Conservation (phyloP, 129 eudicot species). For the Logfia minima region DNA sequence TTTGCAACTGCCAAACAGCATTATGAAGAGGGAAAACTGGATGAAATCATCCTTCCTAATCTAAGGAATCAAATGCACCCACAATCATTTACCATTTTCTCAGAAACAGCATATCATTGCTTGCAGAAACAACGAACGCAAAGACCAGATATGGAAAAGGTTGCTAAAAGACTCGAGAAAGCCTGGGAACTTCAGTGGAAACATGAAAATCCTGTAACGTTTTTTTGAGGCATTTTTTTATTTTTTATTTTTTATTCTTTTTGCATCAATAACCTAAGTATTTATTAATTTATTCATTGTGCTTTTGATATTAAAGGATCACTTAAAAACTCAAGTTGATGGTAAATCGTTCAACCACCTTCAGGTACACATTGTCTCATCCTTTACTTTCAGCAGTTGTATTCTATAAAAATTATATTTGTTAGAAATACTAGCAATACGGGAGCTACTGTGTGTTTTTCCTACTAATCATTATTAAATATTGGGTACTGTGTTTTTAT, state of each 20-base stretch:
- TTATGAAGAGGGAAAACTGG: background rate
- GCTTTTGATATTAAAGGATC: background rate
- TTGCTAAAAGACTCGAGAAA: constrained; percentile 5
- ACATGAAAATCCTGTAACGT: background rate
- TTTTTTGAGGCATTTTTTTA: no score
- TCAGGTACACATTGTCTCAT: background rate
- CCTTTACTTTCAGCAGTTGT: no score
- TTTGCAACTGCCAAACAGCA: background rate
- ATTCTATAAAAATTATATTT: no score
- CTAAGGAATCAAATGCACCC: constrained; percentile 3
- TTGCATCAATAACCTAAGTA: no score
- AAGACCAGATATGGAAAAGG: background rate
- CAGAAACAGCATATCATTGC: background rate
- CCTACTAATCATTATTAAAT: no score
- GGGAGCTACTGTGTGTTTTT: no score
- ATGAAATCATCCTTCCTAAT: background rate
- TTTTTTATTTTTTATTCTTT: no score
- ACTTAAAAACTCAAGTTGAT: background rate
- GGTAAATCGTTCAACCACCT: background rate
- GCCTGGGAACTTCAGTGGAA: background rate
- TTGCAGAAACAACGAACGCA: background rate
- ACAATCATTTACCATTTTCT: background rate
- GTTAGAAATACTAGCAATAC: no score
- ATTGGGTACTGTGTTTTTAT: no score
- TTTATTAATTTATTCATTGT: background rate